Conservation (phyloP, 1,139 yeast genomes). For the Magnusiomyces sp. region DNA sequence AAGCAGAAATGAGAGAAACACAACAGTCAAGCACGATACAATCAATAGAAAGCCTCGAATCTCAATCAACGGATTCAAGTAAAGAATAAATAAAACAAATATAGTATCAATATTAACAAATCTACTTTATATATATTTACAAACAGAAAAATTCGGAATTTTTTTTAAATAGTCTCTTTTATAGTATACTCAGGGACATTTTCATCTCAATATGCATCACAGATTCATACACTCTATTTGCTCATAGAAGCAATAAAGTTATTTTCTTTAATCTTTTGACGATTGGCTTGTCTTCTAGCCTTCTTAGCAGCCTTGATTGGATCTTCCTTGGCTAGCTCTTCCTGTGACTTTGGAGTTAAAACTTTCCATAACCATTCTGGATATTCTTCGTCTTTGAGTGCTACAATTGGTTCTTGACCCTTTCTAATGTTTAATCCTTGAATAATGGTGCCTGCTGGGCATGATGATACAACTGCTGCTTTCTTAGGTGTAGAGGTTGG, state of each 20-base stretch:
- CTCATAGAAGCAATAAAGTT: constrained; percentile 47
- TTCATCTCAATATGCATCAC: too few relatives aligned
- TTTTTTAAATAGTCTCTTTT: too few relatives aligned
- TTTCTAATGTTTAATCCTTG: constrained; percentile 67
- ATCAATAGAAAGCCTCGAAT: too few relatives aligned
- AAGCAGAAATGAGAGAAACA: background rate
- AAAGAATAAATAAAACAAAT: too few relatives aligned
- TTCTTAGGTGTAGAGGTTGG: background rate
- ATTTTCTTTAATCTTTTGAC: constrained; percentile 62
- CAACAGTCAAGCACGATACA: too few relatives aligned
- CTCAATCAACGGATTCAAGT: too few relatives aligned
- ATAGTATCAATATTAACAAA: too few relatives aligned
- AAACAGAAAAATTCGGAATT: background rate
- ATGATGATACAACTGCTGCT: constrained; percentile 17
- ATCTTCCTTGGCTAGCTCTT: constrained; percentile 44
- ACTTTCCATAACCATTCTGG: constrained; percentile 96
- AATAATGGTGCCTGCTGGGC: constrained; percentile 70
- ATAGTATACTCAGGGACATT: too few relatives aligned
- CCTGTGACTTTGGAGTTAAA: constrained; percentile 53
- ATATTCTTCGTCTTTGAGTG: constrained; percentile 77
- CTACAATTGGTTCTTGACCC: constrained; percentile 81
- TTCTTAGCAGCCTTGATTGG: constrained; percentile 62
- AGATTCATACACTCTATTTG: constrained; percentile 20
- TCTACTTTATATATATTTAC: background rate
- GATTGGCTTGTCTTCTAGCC: constrained; percentile 58